These are phyloP conservation scores for Kazachstania viticola DNA, from an alignment of 805 yeast genomes.

Conservation along the genomic window DNA sequence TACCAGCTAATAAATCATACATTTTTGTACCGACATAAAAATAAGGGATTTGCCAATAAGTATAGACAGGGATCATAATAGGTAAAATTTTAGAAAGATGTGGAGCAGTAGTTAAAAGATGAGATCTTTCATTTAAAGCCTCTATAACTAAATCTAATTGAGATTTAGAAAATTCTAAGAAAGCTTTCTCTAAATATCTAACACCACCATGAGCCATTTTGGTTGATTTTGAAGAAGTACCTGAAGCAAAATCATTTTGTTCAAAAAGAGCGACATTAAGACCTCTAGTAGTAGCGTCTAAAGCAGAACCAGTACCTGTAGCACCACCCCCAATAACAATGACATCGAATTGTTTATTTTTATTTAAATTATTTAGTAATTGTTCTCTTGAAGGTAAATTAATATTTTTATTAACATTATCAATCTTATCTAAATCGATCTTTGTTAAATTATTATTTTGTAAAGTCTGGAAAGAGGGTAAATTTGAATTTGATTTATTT, in stretches of 20 bases:
- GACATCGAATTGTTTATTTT: conserved; percentile 54
- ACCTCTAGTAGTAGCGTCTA: conserved; percentile 87
- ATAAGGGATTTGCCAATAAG: conserved; percentile 93
- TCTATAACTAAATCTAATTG: conserved; percentile 84
- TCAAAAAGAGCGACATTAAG: conserved; percentile 80
- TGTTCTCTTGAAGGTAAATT: conserved; percentile 41
- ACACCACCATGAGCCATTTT: conserved; percentile 98
- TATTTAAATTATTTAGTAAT: conserved; percentile 36
- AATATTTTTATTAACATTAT: too few relatives aligned
- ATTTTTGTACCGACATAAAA: conserved; percentile 82
- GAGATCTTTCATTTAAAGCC: conserved; percentile 78
- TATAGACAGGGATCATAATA: conserved; percentile 91
- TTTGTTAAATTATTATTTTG: too few relatives aligned
- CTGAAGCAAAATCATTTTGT: conserved; percentile 81
- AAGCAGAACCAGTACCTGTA: conserved; percentile 85
- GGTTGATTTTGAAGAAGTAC: conserved; percentile 88
- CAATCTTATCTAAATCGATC: too few relatives aligned
- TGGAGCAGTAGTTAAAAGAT: conserved; percentile 83
- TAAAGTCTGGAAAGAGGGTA: too few relatives aligned
- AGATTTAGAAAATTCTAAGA: conserved; percentile 81
- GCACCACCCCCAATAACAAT: conserved; percentile 94
- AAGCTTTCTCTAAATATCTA: conserved; percentile 87
- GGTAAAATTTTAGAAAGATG: conserved; percentile 80
- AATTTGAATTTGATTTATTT: too few relatives aligned
- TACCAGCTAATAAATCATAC: conserved; percentile 89